A percentile compares a stretch with the other conserved stretches of the same genome.
Conservation (phyloP, 345 rosid species). For the Hibiscus syriacus region DNA sequence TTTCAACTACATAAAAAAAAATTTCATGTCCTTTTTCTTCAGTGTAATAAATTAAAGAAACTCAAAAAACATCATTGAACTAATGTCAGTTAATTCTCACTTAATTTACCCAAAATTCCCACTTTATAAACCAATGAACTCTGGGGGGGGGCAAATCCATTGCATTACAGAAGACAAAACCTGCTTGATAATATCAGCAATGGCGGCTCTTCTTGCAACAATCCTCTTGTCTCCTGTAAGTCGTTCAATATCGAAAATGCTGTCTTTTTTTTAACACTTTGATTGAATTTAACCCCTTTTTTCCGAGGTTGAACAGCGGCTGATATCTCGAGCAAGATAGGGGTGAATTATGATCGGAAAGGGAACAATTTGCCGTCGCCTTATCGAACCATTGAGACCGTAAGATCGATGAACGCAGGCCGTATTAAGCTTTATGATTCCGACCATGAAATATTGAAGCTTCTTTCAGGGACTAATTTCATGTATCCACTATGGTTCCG, state of each 20-base stretch:
- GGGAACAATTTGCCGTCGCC: constrained; percentile 70
- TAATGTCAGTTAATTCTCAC: background rate
- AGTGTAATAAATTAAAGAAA: constrained; percentile 1
- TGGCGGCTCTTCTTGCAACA: constrained; percentile 1
- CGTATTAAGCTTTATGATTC: constrained; percentile 76
- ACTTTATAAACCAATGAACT: background rate
- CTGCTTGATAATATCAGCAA: background rate
- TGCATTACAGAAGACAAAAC: background rate
- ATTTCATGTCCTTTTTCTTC: background rate
- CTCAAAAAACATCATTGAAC: background rate
- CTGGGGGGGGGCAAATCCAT: background rate
- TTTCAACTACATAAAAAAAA: background rate
- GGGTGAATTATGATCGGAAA: constrained; percentile 65
- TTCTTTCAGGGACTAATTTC: constrained; percentile 43
- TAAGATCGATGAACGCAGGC: constrained; percentile 42
- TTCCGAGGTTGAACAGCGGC: constrained; percentile 28
- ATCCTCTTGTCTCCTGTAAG: background rate
- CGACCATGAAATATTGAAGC: constrained; percentile 47
- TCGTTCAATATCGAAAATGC: background rate
- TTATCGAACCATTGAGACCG: constrained; percentile 31
- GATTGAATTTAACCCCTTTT: background rate
- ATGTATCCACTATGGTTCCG: constrained; percentile 61
- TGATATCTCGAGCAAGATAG: constrained; percentile 43
- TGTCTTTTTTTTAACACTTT: background rate
- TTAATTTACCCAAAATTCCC: background rate